Evolutionary conservation across 768 basidiomycete genomes (phyloP).

Genomic region (Exsudoporus frostii): DNA sequence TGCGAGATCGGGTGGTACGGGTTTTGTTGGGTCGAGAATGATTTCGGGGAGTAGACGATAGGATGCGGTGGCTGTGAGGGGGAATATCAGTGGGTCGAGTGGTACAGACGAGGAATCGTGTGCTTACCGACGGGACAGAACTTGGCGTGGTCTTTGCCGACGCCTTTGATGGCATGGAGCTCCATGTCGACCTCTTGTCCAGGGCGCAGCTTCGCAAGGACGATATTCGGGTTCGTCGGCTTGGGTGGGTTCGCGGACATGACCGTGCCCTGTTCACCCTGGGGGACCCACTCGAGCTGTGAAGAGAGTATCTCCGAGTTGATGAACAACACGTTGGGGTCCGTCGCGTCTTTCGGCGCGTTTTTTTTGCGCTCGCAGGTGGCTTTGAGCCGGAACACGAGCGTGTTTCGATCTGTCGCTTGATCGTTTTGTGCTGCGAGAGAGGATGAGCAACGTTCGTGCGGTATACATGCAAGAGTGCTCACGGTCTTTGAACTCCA

Average conservation of each 20-base stretch:
- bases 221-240: slow-evolving; percentile 77
- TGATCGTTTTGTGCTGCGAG: slow-evolving; percentile 43
- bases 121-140: slow-evolving; percentile 87
- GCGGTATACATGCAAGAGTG: neutral
- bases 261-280: slow-evolving; percentile 72
- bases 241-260: slow-evolving; percentile 53
- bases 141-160: slow-evolving; percentile 95
- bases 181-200: slow-evolving; percentile 86
- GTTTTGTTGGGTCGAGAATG: slow-evolving; percentile 60
- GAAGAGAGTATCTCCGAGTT: slow-evolving; percentile 68
- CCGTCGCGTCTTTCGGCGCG: slow-evolving; percentile 48
- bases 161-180: slow-evolving; percentile 87
- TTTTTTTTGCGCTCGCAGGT: slow-evolving; percentile 60
- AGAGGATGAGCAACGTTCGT: neutral
- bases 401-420: slow-evolving; percentile 85
- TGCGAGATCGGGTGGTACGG: slow-evolving; percentile 73
- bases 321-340: slow-evolving; percentile 64
- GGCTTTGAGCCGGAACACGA: slow-evolving; percentile 78
- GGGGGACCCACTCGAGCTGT: slow-evolving; percentile 72
- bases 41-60: slow-evolving; percentile 91
- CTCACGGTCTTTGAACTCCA: slow-evolving; percentile 54
- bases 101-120: neutral
- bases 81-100: neutral
- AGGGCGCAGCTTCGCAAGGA: slow-evolving; percentile 87
- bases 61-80: slow-evolving; percentile 77